Evolutionary conservation across 2,329 filamentous ascomycete species (phyloP), one percentile per base, ranked within the genome.

Genomic region (Tothia fuscella): DNA sequence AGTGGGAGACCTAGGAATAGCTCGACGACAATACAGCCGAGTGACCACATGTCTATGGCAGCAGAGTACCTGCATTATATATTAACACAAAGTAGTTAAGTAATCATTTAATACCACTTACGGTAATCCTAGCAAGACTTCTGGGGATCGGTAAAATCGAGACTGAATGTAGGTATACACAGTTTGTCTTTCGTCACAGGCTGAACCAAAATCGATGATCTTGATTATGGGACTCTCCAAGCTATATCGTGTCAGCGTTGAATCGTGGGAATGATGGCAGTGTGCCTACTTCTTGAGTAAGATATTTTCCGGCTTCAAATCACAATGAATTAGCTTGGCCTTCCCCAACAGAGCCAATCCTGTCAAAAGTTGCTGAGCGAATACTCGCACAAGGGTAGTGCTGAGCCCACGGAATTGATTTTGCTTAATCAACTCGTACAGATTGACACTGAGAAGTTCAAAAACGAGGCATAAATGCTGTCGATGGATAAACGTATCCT

Each of bases 101-200:
- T 14, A 3, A 4, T 10, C 16, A 14, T 38, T 25, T 10, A 21
- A 20, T 19, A 9, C 16, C 21, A 53, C 70, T 49, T 65, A 74
- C 46, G 91, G 91, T 36, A 98, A 67, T 3, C 91, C 91, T n/a
- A 98, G 69, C 28, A 98, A 64, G 10, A 98, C 91, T 60, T 98
- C 91, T 1, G 91, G 91, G 0, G 91, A 98, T 49, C 91, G 80
- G 64, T 98, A 98, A 64, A 98, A 98, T 52, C 91, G 76, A 7
- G 91, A 98, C 61, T 98, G 91, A 47, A 98, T 98, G 60, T 98
- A 98, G 5, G 91, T 98, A 61, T 98, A 98, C 21, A 98, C 91
- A 0, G 91, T 98, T 60, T 98, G 91, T 38, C 91, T 80, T 64
- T 98, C 91, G 60, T 98, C 91, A 61, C 91, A 98, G 12, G 91